Evolutionary conservation across 1,284 basidiomycete species (phyloP).

Genomic region (Meira nashicola): DNA sequence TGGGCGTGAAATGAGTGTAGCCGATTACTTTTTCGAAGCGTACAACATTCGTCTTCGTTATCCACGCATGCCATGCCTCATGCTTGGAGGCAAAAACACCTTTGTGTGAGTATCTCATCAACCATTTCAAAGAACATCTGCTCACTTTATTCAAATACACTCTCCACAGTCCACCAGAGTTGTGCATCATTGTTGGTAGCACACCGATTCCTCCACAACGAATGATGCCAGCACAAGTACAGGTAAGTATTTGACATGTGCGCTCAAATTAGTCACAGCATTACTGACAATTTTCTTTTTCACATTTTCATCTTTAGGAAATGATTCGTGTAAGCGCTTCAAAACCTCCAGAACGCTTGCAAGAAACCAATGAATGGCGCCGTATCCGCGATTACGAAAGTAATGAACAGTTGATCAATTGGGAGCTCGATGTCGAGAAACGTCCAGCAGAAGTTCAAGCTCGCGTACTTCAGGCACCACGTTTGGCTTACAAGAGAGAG

Average conservation of each 20-base stretch:
- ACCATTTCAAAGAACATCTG: too few species aligned
- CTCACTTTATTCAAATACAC: too few species aligned
- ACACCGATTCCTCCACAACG: conserved; percentile 23
- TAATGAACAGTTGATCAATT: conserved; percentile 34
- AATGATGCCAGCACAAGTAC: not conserved
- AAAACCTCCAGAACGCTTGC: too few species aligned
- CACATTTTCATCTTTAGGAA: too few species aligned
- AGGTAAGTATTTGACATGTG: too few species aligned
- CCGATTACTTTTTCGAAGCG: conserved; percentile 26
- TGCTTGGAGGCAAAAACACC: conserved; percentile 17
- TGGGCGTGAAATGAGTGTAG: conserved; percentile 22
- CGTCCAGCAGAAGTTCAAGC: conserved; percentile 50
- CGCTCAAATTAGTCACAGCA: too few species aligned
- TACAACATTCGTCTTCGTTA: conserved; percentile 27
- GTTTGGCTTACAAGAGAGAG: conserved; percentile 25
- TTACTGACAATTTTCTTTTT: too few species aligned
- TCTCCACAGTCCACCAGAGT: conserved; percentile 32
- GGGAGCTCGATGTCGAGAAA: conserved; percentile 54
- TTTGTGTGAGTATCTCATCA: too few species aligned
- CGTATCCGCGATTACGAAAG: conserved; percentile 27
- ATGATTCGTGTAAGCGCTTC: too few species aligned
- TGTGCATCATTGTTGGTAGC: conserved; percentile 22
- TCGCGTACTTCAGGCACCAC: conserved; percentile 49
- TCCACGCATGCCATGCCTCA: conserved; percentile 29
- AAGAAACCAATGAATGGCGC: conserved; percentile 5